Percentiles rank a stretch among this genome's conserved stretches.
Conservation (phyloP, 768 basidiomycete species). For the Lactarius pseudohatsudake region DNA sequence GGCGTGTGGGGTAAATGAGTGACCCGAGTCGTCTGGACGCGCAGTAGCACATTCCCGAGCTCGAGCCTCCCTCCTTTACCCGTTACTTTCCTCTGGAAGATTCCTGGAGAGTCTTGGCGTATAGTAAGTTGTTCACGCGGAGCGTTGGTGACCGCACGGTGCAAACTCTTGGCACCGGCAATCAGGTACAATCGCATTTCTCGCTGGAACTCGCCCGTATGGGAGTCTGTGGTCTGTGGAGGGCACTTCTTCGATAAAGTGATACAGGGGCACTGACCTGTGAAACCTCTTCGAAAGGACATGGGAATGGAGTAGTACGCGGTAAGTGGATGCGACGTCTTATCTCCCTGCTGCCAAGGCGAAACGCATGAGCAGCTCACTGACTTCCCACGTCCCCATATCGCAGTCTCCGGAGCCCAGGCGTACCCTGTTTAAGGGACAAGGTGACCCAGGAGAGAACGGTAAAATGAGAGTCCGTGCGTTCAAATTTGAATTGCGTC, state of each 20-base stretch:
- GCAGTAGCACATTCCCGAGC: background rate
- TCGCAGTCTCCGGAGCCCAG: background rate
- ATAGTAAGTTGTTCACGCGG: background rate
- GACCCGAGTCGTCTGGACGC: no score
- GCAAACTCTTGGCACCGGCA: background rate
- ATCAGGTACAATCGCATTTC: background rate
- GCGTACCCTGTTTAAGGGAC: background rate
- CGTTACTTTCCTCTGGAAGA: no score
- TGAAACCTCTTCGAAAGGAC: background rate
- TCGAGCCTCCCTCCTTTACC: background rate
- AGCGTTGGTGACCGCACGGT: background rate
- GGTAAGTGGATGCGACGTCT: background rate
- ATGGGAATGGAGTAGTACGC: background rate
- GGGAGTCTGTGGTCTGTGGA: background rate
- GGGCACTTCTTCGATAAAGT: background rate
- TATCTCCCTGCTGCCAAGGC: background rate
- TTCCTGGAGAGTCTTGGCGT: no score
- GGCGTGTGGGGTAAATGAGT: background rate
- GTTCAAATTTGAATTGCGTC: background rate
- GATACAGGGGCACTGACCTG: background rate
- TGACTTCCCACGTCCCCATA: background rate
- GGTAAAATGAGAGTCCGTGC: background rate
- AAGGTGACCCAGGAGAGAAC: background rate
- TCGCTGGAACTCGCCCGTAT: background rate
- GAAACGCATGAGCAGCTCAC: background rate